Base-by-base conservation (phyloP, 352 stramenopile species). In the Phytophthora pistaciae region DNA sequence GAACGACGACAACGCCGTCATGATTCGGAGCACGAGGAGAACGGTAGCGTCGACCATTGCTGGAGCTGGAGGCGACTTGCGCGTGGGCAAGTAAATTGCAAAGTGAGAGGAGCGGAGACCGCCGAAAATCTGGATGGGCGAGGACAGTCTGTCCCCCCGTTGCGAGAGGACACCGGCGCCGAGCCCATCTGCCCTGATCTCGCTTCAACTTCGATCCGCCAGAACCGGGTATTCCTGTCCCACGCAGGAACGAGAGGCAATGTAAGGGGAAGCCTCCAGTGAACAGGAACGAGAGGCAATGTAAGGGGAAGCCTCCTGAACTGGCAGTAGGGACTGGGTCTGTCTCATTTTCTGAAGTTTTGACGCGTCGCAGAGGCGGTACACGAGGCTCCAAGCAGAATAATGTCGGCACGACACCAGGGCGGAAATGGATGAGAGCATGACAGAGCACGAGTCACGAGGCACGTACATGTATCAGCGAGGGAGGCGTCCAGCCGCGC, bases 1-100 rank as follows among this genome's bases (percentile, higher is more conserved):
- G 36, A 83, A 59, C 27, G 79, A 83, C 44, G 79, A 75, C 29
- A 79, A 44, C 20, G 76, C 65, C 64, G 73, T 74, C 59, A 84
- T 59, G 38, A 72, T 76, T 42, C 50, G 68, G n/a, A 76, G 63
- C 33, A 62, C 56, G 31, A 76, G 63, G 29, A 76, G 68, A 55
- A 72, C 18, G 8, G 56, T 59, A 23, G 63, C 57, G 46, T 75
- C 68, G 55, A 65, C 68, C 57, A 75, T 75, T 10, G 6, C 27
- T 56, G 38, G 50, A 25, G 53, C 31, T 16, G 20, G 50, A 44
- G 21, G 33, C 36, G 33, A 60, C 31, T 63, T 74, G 62, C 42
- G 58, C 53, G 50, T 9, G 55, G 55, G 63, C 49, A 71, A 66
- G 68, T 31, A 60, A 72, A 74, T 57, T 66, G 20, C 21, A 66